Percentiles rank a stretch among this genome's conserved stretches.
phyloP scores from a whole-genome alignment of 2,329 filamentous ascomycete genomes.

The Penicillium glabrum region DNA sequence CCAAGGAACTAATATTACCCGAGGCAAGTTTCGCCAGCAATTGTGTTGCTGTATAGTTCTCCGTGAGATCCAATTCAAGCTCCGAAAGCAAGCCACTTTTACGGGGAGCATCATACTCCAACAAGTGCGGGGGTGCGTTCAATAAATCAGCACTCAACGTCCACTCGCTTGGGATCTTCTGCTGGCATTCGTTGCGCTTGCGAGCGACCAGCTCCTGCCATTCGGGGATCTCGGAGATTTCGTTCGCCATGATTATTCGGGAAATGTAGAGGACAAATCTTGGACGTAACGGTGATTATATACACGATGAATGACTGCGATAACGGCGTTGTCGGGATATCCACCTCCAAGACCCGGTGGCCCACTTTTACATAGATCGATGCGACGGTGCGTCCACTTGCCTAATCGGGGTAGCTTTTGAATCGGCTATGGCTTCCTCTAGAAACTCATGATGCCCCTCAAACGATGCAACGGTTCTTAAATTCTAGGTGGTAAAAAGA shows the following conservation, averaged over 20 bases:
- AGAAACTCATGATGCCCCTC: too few species aligned
- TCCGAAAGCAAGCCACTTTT: conserved; percentile 46
- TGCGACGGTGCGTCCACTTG: conserved; percentile 15
- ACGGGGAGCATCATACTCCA: conserved; percentile 22
- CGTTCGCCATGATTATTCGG: conserved; percentile 1
- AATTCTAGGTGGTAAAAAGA: too few species aligned
- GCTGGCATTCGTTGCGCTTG: conserved; percentile 31
- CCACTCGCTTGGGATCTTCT: conserved; percentile 37
- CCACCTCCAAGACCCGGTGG: neutral
- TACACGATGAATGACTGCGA: neutral
- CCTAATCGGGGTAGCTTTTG: conserved; percentile 7
- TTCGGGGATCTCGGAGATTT: neutral
- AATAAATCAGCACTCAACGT: conserved; percentile 17
- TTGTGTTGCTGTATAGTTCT: conserved; percentile 22
- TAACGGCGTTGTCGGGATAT: neutral
- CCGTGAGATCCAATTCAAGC: conserved; percentile 51
- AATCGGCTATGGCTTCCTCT: neutral
- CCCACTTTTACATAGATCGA: neutral
- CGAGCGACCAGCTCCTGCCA: conserved; percentile 23
- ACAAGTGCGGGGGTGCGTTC: conserved; percentile 9
- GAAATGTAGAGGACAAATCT: neutral
- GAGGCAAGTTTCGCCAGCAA: conserved; percentile 19
- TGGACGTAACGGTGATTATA: neutral
- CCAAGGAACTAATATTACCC: conserved; percentile 20
- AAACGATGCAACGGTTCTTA: too few species aligned